Evolutionary conservation across 2,329 filamentous ascomycete species (phyloP).

Genomic region (Microdochium paspali): DNA sequence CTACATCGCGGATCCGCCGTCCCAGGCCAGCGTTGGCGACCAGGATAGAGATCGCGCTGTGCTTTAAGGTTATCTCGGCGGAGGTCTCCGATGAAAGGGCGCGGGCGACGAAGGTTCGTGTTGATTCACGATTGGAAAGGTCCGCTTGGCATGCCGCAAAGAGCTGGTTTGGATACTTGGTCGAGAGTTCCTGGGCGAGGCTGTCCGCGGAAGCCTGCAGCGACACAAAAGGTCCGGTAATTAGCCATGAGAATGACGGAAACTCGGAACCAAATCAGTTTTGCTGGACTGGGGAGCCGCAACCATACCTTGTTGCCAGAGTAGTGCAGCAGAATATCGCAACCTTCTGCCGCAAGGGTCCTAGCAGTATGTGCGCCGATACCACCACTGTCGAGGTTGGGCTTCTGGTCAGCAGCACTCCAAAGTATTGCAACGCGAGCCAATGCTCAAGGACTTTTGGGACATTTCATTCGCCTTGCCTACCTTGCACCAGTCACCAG

Average conservation of each 20-base stretch:
- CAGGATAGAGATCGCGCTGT: slow-evolving; percentile 19
- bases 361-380: slow-evolving; percentile 22
- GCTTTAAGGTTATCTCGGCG: slow-evolving; percentile 8
- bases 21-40: slow-evolving; percentile 23
- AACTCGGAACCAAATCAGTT: no score
- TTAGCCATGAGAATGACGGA: no score
- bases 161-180: slow-evolving; percentile 14
- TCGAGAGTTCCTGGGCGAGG: slow-evolving; percentile 15
- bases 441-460: background rate
- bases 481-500: slow-evolving; percentile 23
- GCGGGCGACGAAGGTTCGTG: slow-evolving; percentile 12
- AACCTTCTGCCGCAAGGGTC: slow-evolving; percentile 22
- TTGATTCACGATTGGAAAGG: slow-evolving; percentile 15
- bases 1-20: slow-evolving; percentile 21
- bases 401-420: background rate
- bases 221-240: background rate
- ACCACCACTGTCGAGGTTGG: slow-evolving; percentile 16
- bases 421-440: no score
- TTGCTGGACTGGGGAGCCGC: background rate
- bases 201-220: slow-evolving; percentile 10
- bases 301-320: slow-evolving; percentile 19
- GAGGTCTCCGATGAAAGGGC: slow-evolving; percentile 7
- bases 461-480: background rate
- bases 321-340: slow-evolving; percentile 24
- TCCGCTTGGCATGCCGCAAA: slow-evolving; percentile 17